These are phyloP conservation scores for Scutellaria baicalensis DNA, from an alignment of 257 asterid genomes.

Conservation along the genomic window DNA sequence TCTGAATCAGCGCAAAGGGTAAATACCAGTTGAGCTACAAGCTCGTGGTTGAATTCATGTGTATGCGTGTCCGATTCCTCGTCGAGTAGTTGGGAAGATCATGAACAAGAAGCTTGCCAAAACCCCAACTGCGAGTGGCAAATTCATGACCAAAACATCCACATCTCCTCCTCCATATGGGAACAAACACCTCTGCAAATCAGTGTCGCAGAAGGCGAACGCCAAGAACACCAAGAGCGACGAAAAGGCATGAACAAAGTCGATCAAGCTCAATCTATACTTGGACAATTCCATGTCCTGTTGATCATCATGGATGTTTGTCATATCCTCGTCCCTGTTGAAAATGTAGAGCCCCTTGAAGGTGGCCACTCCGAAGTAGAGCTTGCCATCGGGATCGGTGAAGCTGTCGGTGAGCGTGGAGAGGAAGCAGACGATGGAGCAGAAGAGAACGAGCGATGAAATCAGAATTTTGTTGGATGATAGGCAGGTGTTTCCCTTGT, in stretches of 20 bases:
- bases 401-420: conserved; percentile 59
- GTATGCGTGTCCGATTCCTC: conserved; percentile 63
- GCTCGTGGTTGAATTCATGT: too few species aligned
- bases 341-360: conserved; percentile 42
- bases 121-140: conserved; percentile 51
- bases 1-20: too few species aligned
- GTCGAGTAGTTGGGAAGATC: conserved; percentile 51
- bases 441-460: conserved; percentile 20
- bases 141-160: conserved; percentile 41
- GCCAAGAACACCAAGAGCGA: conserved; percentile 45
- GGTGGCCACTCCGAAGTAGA: conserved; percentile 46
- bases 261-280: conserved; percentile 30
- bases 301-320: not conserved
- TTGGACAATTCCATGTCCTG: conserved; percentile 12
- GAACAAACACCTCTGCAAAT: conserved; percentile 46
- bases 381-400: conserved; percentile 27
- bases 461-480: conserved; percentile 39
- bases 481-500: conserved; percentile 34
- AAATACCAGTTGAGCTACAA: too few species aligned
- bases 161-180: conserved; percentile 25
- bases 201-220: conserved; percentile 43
- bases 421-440: conserved; percentile 37
- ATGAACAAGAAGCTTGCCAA: conserved; percentile 50
- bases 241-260: conserved; percentile 44
- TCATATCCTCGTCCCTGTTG: conserved; percentile 9